These are phyloP conservation scores for Psidium guajava DNA, from an alignment of 345 rosid genomes.

Conservation along the genomic window DNA sequence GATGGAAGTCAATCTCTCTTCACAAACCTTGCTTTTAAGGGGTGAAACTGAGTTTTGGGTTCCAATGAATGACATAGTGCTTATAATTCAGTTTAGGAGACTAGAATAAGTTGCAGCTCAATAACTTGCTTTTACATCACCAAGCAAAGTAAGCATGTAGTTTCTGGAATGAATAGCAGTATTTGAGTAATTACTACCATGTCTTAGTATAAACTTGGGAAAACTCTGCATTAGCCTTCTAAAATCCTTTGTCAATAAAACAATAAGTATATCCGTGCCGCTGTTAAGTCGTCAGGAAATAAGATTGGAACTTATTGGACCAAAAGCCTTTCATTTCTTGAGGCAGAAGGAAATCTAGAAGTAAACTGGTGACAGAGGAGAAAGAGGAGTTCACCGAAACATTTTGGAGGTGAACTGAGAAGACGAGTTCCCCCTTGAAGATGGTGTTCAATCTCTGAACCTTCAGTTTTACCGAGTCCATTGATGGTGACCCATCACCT, in stretches of 20 bases:
- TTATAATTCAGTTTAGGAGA: neutral
- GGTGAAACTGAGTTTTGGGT: neutral
- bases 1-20: too few relatives aligned
- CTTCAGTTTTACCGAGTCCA: neutral
- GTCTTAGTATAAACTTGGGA: neutral
- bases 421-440: neutral
- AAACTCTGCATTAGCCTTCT: neutral
- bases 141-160: neutral
- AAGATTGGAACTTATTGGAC: neutral
- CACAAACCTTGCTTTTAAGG: too few relatives aligned
- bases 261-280: neutral
- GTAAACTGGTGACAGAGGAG: neutral
- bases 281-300: neutral
- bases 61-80: neutral
- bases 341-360: neutral
- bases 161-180: neutral
- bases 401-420: neutral
- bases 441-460: neutral
- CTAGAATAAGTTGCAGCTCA: neutral
- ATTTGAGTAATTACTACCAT: neutral
- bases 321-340: neutral
- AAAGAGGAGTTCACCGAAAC: neutral
- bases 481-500: neutral
- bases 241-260: neutral
- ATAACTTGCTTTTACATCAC: neutral